Base-by-base conservation (phyloP, 192 early-diverging fungal genomes). In the Linnemannia schmuckeri region DNA sequence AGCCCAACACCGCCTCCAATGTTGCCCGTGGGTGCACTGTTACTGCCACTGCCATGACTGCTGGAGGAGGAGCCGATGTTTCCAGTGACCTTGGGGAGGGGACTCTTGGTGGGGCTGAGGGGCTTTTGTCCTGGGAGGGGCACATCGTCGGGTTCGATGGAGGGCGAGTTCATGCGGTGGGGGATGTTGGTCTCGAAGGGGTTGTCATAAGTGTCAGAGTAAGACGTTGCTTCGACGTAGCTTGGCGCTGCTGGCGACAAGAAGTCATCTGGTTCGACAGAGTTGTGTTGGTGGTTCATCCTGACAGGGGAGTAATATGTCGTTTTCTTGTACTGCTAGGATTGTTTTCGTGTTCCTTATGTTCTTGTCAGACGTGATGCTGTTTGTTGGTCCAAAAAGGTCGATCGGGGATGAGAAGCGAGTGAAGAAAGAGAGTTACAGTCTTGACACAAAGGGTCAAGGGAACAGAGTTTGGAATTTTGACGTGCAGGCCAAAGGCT, bases 121-220 rank as follows among this genome's bases (percentile, higher is more conserved):
- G 85, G 85, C n/a, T 87, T 87, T 33, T 87, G 85, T 52, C 85
- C 85, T 24, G 85, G 85, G 3, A 87, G 72, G 44, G 85, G 79
- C 38, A 87, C 85, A 71, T 87, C 85, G 71, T 87, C 85, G 33
- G 85, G 85, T 30, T 87, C 85, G 72, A 87, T 87, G 37, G 76
- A 87, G 8, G 85, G 85, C 40, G 85, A 87, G 76, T 78, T 87
- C 57, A 81, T 63, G 52, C 85, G 75, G 49, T 81, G 79, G 18
- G 85, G 85, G 68, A 81, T 81, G 80, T 81, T 87, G 12, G 85
- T 87, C 72, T 87, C 85, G 72, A 87, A 87, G 15, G 85, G 85
- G 30, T 87, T 87, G 76, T 81, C 79, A 35, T 87, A 87, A 40
- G 85, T 87, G 80, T 87, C 85, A n/a, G 85, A 87, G 49, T 87